Percentiles rank a stretch among this genome's conserved stretches.
Evolutionary conservation across 75 land plant genomes (phyloP).

Genomic region (Azolla pinnata): DNA sequence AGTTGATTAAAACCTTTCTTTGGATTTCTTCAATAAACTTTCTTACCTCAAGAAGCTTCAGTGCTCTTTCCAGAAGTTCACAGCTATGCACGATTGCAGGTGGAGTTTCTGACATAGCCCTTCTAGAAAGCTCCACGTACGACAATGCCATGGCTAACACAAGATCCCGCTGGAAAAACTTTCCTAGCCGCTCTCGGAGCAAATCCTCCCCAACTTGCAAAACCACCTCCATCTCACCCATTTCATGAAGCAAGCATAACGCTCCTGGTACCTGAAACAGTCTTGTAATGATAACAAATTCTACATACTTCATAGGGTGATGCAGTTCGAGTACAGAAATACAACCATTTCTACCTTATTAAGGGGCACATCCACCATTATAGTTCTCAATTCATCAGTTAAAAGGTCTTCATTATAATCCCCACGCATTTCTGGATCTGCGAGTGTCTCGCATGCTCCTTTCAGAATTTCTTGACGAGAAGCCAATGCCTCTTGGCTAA

Average conservation of each 20-base stretch:
- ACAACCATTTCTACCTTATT: slow-evolving; percentile 45
- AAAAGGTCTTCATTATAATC: slow-evolving; percentile 67
- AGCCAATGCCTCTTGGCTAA: slow-evolving; percentile 58
- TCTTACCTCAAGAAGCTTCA: slow-evolving; percentile 71
- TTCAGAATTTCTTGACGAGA: slow-evolving; percentile 70
- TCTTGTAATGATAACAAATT: neutral
- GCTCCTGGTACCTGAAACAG: slow-evolving; percentile 73
- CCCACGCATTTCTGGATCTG: slow-evolving; percentile 38
- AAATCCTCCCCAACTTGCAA: slow-evolving; percentile 58
- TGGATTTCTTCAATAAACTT: neutral
- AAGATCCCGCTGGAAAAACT: slow-evolving; percentile 73
- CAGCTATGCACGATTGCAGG: slow-evolving; percentile 69
- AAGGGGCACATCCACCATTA: slow-evolving; percentile 65
- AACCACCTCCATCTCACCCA: slow-evolving; percentile 61
- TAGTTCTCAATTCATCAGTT: slow-evolving; percentile 53
- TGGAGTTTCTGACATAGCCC: slow-evolving; percentile 71
- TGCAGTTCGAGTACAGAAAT: neutral
- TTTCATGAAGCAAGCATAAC: slow-evolving; percentile 78
- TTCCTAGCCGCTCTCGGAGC: slow-evolving; percentile 56
- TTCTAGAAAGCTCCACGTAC: slow-evolving; percentile 86
- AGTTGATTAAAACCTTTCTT: too few relatives aligned
- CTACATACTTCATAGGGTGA: neutral
- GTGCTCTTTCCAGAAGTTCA: slow-evolving; percentile 67
- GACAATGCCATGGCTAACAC: slow-evolving; percentile 84
- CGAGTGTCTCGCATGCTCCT: slow-evolving; percentile 72